A percentile compares a stretch with the other conserved stretches of the same genome.
phyloP scores from a whole-genome alignment of 2,329 filamentous ascomycete genomes.

The Ophidiomyces ophidiicola region DNA sequence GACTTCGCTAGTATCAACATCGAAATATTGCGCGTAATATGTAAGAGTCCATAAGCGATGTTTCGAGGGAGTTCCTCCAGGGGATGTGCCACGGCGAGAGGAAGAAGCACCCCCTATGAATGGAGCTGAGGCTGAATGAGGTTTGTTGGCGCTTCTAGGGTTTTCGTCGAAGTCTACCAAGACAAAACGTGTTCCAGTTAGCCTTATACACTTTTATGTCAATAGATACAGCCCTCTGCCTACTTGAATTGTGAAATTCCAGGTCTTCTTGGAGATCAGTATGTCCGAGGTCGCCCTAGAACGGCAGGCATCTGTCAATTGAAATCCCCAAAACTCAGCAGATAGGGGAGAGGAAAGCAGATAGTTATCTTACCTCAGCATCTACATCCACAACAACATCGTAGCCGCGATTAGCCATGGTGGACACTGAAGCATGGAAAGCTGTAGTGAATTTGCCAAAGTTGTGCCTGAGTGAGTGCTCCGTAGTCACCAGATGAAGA shows the following conservation, averaged over 20 bases:
- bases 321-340: background rate
- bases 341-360: background rate
- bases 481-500: background rate
- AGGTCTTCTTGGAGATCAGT: slow-evolving; percentile 98
- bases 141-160: slow-evolving; percentile 39
- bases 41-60: slow-evolving; percentile 82
- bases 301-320: slow-evolving; percentile 11
- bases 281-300: slow-evolving; percentile 94
- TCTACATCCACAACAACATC: slow-evolving; percentile 97
- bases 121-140: slow-evolving; percentile 39
- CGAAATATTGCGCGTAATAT: slow-evolving; percentile 97
- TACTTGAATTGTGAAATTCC: slow-evolving; percentile 89
- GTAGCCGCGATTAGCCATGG: slow-evolving; percentile 76
- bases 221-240: too few species aligned
- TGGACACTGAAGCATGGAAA: slow-evolving; percentile 1
- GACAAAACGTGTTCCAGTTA: background rate
- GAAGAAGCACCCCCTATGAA: slow-evolving; percentile 35
- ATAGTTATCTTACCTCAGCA: slow-evolving; percentile 58
- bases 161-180: slow-evolving; percentile 60
- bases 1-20: slow-evolving; percentile 88
- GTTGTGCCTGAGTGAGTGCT: background rate
- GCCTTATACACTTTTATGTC: background rate
- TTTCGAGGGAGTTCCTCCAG: slow-evolving; percentile 48
- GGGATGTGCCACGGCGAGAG: slow-evolving; percentile 30
- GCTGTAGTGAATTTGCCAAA: background rate